Evolutionary conservation across 176 grass and related monocot genomes (phyloP), one percentile per base, ranked within the genome.

Genomic region (Cymbopogon citratus): DNA sequence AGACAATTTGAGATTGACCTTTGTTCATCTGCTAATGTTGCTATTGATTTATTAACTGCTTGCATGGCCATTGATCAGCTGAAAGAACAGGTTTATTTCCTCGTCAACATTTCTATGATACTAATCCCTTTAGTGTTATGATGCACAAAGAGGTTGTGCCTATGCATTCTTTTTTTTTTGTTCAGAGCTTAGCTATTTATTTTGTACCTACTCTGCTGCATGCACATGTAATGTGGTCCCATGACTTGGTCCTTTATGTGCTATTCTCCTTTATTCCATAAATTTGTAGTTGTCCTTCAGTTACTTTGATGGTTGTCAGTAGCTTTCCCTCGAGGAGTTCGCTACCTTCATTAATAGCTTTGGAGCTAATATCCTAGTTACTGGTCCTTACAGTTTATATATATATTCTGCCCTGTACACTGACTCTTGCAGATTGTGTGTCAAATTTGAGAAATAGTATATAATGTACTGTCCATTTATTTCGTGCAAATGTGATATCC

Each of bases 1-100:
- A 92, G 93, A 66, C 92, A 95, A 56, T 99, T 95, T 88, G 91
- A 99, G 51, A 99, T 90, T 73, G 92, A 99, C 36, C 91, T 99
- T 80, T 68, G 79, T 88, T 88, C 91, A 79, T 91, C 89, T 60
- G 87, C 96, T 78, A 83, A 91, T 90, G 96, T 88, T 77, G 86
- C 92, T 73, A 83, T 99, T 67, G 72, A 48, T 66, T 87, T 99
- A 67, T 85, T 95, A 83, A 95, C 96, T 85, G 90, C 89, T 90
- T 99, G 96, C 74, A 93, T 94, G 91, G 82, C 51, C 79, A 87
- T 99, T 85, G 85, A 99, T 77, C 80, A 93, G 75, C 89, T 99
- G 67, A 95, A 93, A 90, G 92, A 95, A 82, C 92, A 99, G 90
- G 96, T 93, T 28, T 68, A 76, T 76, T 82, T 90, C 21, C 28